phyloP scores from a whole-genome alignment of 179 eudicot genomes.

The Actinidia chinensis region DNA sequence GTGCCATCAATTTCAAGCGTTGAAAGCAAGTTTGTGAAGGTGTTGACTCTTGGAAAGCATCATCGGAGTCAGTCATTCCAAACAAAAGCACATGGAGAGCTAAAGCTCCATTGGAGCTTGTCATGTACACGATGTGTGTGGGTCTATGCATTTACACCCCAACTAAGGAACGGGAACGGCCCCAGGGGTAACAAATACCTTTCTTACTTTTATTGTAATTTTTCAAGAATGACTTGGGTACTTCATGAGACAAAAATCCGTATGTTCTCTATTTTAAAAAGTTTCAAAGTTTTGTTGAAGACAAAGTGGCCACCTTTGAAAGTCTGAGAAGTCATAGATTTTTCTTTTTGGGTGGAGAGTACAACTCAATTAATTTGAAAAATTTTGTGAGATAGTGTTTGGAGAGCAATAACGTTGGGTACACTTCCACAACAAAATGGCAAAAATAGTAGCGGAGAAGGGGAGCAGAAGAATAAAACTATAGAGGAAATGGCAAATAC shows the following conservation, averaged over 20 bases:
- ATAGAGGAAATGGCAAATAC: background rate
- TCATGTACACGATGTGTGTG: no score
- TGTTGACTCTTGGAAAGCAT: no score
- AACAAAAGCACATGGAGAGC: no score
- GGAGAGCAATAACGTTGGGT: background rate
- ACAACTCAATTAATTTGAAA: background rate
- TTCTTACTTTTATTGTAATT: constrained; percentile 15
- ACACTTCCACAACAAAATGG: background rate
- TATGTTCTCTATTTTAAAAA: constrained; percentile 16
- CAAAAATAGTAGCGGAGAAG: background rate
- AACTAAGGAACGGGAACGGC: no score
- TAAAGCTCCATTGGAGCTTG: no score
- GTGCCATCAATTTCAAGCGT: no score
- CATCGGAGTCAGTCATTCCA: no score
- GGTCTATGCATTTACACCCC: no score
- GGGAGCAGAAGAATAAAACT: background rate
- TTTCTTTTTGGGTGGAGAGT: no score
- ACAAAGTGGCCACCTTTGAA: constrained; percentile 6
- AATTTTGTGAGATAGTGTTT: constrained; percentile 10
- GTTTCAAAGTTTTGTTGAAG: constrained; percentile 8
- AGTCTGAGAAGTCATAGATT: no score
- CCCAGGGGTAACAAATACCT: constrained; percentile 11
- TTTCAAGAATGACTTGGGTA: constrained; percentile 21
- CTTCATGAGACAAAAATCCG: constrained; percentile 13
- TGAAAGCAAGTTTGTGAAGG: no score